These are phyloP conservation scores for Staphylotrichum longicolle DNA, from an alignment of 495 filamentous ascomycete genomes.

Conservation along the genomic window DNA sequence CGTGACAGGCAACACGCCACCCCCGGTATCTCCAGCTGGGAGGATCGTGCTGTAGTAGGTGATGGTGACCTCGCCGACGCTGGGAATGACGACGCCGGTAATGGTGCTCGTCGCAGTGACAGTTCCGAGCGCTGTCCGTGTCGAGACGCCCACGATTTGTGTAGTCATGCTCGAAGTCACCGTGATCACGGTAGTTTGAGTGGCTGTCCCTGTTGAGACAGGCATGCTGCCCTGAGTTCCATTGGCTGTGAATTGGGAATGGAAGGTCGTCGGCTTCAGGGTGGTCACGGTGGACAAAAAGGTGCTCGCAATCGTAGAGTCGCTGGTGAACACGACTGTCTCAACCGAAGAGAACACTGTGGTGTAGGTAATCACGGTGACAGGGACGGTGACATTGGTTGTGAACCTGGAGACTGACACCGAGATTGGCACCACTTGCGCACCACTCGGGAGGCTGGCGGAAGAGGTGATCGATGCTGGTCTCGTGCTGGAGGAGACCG, in stretches of 20 bases:
- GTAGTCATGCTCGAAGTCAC: conserved; percentile 2
- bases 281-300: conserved; percentile 8
- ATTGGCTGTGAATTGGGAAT: conserved; percentile 9
- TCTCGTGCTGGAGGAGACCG: background rate
- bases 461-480: background rate
- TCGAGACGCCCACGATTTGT: background rate
- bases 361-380: conserved; percentile 17
- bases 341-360: conserved; percentile 9
- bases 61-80: conserved; percentile 28
- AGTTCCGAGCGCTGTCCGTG: conserved; percentile 5
- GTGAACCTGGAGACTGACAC: conserved; percentile 20
- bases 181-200: conserved; percentile 12
- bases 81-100: conserved; percentile 25
- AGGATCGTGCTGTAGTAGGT: conserved; percentile 30
- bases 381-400: conserved; percentile 14
- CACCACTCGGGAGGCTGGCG: conserved; percentile 15
- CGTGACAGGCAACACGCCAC: background rate
- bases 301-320: conserved; percentile 10
- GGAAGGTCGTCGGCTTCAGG: background rate
- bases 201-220: background rate
- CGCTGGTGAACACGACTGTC: conserved; percentile 8
- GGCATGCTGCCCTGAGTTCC: conserved; percentile 9
- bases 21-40: background rate
- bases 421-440: conserved; percentile 9
- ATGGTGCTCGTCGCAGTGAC: conserved; percentile 19